phyloP scores from a whole-genome alignment of 176 grass and related monocot genomes.

The Zea mays region Zm-B73-REFERENCE-NAM-5.0 NC_050100.1:72050501-72051000 shows the following conservation, averaged over 20 bases:
- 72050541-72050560: constrained; percentile 94
- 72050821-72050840: constrained; percentile 89
- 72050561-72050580: constrained; percentile 82
- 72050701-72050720: constrained; percentile 99
- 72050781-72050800: neutral
- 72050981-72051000: neutral
- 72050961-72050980: neutral
- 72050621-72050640: neutral
- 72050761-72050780: neutral
- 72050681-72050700: constrained; percentile 99
- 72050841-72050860: constrained; percentile 99
- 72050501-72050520: constrained; percentile 30
- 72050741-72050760: constrained; percentile 5
- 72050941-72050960: neutral
- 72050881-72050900: neutral
- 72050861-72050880: constrained; percentile 35
- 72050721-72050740: constrained; percentile 53
- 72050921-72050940: neutral
- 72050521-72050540: constrained; percentile 99
- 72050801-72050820: constrained; percentile 10
- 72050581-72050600: constrained; percentile 92
- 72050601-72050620: constrained; percentile 7
- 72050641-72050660: neutral
- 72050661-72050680: constrained; percentile 74
- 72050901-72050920: neutral